These are phyloP conservation scores for Amanita jacksonii DNA, from an alignment of 768 basidiomycete species.

Conservation along the genomic window DNA sequence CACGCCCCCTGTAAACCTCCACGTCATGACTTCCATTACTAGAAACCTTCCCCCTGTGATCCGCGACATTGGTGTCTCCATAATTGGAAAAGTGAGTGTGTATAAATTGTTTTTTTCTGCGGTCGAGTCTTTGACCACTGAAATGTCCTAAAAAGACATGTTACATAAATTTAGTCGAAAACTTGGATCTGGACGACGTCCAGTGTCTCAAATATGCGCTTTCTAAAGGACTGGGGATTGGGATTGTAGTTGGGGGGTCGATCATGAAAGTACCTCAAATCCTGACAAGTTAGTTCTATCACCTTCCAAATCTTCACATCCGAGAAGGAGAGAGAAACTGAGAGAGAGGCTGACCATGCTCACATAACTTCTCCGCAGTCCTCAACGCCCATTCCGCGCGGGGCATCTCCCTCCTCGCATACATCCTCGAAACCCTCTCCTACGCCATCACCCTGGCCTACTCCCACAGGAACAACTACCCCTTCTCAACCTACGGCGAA, in stretches of 20 bases:
- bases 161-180: conserved; percentile 81
- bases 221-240: conserved; percentile 88
- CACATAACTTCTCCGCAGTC: conserved; percentile 34
- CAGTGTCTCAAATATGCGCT: conserved; percentile 86
- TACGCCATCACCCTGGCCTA: conserved; percentile 89
- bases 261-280: conserved; percentile 95
- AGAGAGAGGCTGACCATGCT: too few relatives aligned
- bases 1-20: too few relatives aligned
- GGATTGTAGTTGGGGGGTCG: conserved; percentile 84
- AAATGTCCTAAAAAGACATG: conserved; percentile 53
- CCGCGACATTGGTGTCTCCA: conserved; percentile 67
- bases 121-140: too few relatives aligned
- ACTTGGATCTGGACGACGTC: conserved; percentile 67
- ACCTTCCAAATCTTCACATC: too few relatives aligned
- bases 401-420: conserved; percentile 81
- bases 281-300: conserved; percentile 39
- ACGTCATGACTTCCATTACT: conserved; percentile 66
- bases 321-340: too few relatives aligned
- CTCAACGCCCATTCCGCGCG: conserved; percentile 65
- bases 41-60: conserved; percentile 81
- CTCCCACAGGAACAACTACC: conserved; percentile 75
- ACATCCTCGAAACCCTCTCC: conserved; percentile 81
- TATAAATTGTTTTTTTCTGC: neutral
- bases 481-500: conserved; percentile 97
- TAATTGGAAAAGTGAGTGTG: conserved; percentile 70